Base-by-base conservation (phyloP, 257 asterid genomes). In the Leonotis leonurus region DNA sequence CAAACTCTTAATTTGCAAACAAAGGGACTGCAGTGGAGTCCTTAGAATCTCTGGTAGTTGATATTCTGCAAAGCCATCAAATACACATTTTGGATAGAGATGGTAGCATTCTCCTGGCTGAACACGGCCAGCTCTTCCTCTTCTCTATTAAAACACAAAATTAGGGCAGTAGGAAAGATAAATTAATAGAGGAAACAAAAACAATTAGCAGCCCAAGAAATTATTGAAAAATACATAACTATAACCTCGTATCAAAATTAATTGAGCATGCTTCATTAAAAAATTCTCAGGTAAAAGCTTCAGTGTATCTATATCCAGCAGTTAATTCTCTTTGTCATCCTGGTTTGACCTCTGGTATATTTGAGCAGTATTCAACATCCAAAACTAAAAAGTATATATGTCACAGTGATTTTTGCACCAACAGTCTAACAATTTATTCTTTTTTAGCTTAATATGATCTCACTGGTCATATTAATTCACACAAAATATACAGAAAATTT, bases 101-200 rank as follows among this genome's bases (percentile, higher is more conserved):
- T 86, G 97, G 71, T 78, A 91, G 78, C 98, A 91, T 73, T 83
- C 92, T 73, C 98, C 98, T 33, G 98, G 95, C 79, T 85, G 96
- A 43, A 91, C 96, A 77, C 98, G 98, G 37, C 98, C 98, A 21
- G 98, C 97, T 76, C 98, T 85, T 83, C 98, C 98, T 84, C 90
- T 84, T 83, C 98, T 85, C 98, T 91, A 66, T 78, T 70, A 27
- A 60, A 66, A 71, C 65, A 71, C 54, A 68, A 70, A 63, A 45
- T 17, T 3, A 5, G 43, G 64, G 17, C 37, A 61, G 67, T 39
- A 20, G 43, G 60, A 65, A 9, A 69, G 62, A 17, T 21, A 56
- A 60, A 48, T 67, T 65, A 72, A 18, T 4, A 56, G 64, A 49
- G 4, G 55, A 35, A 72, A 40, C n/a, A 52, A 24, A 64, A 64